Conservation (phyloP, 1,139 yeast species). For the Diutina scorzettiae region DNA sequence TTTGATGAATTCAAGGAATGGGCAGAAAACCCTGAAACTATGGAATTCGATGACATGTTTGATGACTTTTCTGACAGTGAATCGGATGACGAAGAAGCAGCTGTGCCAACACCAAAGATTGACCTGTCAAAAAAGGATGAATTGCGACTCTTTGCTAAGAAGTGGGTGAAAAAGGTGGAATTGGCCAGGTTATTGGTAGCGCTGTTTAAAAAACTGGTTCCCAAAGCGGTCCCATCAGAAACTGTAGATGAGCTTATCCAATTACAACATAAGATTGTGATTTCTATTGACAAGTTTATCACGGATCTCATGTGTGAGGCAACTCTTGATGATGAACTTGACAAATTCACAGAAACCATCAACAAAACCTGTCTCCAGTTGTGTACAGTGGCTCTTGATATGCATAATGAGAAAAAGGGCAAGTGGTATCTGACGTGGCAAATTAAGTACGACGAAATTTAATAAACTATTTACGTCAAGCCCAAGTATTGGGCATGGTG, state of each 20-base stretch:
- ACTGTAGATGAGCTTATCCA: slow-evolving; percentile 25
- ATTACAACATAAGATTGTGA: slow-evolving; percentile 21
- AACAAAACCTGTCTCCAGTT: slow-evolving; percentile 22
- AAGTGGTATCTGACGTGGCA: slow-evolving; percentile 45
- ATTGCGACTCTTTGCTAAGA: slow-evolving; percentile 27
- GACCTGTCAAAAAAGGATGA: slow-evolving; percentile 12
- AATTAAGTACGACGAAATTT: slow-evolving; percentile 18
- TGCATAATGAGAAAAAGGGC: slow-evolving; percentile 24
- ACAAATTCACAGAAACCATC: slow-evolving; percentile 15
- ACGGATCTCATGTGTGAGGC: slow-evolving; percentile 33
- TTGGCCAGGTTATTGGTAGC: slow-evolving; percentile 41
- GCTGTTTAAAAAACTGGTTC: slow-evolving; percentile 46
- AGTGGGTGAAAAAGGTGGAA: slow-evolving; percentile 43
- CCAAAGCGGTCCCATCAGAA: slow-evolving; percentile 22
- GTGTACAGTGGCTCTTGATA: slow-evolving; percentile 26
- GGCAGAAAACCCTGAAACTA: slow-evolving; percentile 45
- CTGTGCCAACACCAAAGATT: slow-evolving; percentile 13
- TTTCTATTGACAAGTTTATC: slow-evolving; percentile 32
- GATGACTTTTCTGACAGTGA: slow-evolving; percentile 19
- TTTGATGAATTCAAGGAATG: slow-evolving; percentile 54
- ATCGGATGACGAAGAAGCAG: slow-evolving; percentile 9
- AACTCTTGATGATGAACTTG: slow-evolving; percentile 16
- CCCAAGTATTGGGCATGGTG: slow-evolving; percentile 70
- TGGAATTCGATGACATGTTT: slow-evolving; percentile 33
- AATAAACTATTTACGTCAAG: neutral